These are phyloP conservation scores for Sicyos edulis DNA, from an alignment of 306 rosid genomes.

Conservation along the genomic window DNA sequence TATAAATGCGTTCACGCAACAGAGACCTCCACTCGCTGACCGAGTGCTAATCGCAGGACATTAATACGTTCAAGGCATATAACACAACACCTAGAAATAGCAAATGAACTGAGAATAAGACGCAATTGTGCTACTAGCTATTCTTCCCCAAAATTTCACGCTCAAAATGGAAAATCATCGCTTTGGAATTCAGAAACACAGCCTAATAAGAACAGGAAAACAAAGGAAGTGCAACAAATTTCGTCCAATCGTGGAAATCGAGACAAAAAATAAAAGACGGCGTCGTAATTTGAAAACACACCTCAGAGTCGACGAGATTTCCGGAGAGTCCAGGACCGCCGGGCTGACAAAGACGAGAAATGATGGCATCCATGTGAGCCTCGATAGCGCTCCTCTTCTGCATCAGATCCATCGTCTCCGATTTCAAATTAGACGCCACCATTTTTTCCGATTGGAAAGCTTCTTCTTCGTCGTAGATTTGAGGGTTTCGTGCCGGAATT, in stretches of 20 bases:
- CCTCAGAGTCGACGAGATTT: constrained; percentile 59
- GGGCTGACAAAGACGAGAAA: constrained; percentile 61
- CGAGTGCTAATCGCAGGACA: too few species aligned
- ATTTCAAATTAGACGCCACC: constrained; percentile 77
- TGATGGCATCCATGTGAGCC: constrained; percentile 68
- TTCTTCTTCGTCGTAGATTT: neutral
- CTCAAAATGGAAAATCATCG: neutral
- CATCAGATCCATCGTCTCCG: constrained; percentile 63
- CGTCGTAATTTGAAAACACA: constrained; percentile 21
- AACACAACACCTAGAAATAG: too few species aligned
- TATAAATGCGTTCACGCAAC: too few species aligned
- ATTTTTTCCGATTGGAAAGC: constrained; percentile 25
- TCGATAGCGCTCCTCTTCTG: constrained; percentile 60
- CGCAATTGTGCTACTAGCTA: neutral
- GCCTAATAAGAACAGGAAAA: neutral
- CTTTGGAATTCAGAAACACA: too few species aligned
- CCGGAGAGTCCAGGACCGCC: constrained; percentile 85
- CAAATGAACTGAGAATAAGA: neutral
- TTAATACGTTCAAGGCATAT: too few species aligned
- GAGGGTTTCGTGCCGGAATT: neutral
- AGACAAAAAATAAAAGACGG: neutral
- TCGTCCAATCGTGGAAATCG: neutral
- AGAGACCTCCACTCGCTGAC: too few species aligned
- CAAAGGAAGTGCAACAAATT: neutral
- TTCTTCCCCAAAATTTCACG: neutral